Conservation (phyloP, 1,284 basidiomycete genomes). For the Cystobasidium slooffiae region DNA sequence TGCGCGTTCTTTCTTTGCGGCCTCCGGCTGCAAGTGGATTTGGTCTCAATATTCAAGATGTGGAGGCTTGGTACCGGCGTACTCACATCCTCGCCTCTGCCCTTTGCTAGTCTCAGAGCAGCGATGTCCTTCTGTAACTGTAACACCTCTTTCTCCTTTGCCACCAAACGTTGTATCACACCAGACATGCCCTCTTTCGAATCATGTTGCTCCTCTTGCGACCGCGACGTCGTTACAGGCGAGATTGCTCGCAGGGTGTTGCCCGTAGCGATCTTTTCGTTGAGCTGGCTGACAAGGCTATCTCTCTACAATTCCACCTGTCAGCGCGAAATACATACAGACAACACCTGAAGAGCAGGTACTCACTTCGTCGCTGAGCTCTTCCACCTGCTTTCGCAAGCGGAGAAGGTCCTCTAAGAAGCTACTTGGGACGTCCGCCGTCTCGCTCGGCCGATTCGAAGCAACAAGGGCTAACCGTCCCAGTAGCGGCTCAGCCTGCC, state of each 20-base stretch:
- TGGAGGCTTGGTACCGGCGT: too few relatives aligned
- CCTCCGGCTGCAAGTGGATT: constrained; percentile 30
- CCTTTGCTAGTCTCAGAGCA: constrained; percentile 64
- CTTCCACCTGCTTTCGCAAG: constrained; percentile 66
- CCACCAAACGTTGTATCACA: constrained; percentile 76
- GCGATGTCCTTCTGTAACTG: constrained; percentile 75
- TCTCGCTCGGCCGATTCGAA: constrained; percentile 60
- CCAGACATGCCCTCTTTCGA: constrained; percentile 66
- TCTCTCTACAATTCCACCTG: constrained; percentile 59
- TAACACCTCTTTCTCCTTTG: constrained; percentile 81
- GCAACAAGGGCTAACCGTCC: constrained; percentile 66
- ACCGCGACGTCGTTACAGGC: constrained; percentile 48
- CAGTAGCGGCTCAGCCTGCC: constrained; percentile 70
- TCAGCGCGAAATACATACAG: background rate
- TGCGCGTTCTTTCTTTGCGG: constrained; percentile 70
- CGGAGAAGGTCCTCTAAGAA: constrained; percentile 69
- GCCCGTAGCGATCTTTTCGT: constrained; percentile 68
- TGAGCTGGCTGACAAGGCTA: constrained; percentile 63
- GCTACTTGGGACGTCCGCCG: constrained; percentile 59
- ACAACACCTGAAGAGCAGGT: background rate
- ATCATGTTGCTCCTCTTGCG: background rate
- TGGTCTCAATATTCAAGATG: background rate
- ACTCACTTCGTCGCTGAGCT: constrained; percentile 69
- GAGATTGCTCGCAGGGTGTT: constrained; percentile 67
- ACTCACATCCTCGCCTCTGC: constrained; percentile 59